These are phyloP conservation scores for Carallia pectinifolia DNA, from an alignment of 345 rosid species.

Conservation along the genomic window DNA sequence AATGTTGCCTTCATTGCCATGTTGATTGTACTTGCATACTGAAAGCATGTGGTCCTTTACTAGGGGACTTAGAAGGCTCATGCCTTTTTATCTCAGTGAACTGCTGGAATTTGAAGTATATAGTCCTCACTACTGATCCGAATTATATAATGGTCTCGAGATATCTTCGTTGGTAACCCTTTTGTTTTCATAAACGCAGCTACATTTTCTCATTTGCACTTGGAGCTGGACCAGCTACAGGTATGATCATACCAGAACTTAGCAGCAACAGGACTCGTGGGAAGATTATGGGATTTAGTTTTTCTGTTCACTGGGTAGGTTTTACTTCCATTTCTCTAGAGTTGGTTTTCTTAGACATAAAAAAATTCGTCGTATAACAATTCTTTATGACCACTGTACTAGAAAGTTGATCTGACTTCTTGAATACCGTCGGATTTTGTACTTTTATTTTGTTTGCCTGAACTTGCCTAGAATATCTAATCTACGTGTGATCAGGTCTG, in stretches of 20 bases:
- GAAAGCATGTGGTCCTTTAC: neutral
- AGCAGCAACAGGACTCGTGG: constrained; percentile 68
- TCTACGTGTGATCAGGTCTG: constrained; percentile 48
- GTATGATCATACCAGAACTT: constrained; percentile 71
- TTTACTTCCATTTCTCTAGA: neutral
- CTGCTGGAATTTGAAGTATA: neutral
- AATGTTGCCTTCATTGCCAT: neutral
- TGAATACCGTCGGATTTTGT: neutral
- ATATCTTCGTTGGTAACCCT: neutral
- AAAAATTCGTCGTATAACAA: neutral
- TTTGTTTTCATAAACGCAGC: constrained; percentile 27
- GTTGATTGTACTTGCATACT: neutral
- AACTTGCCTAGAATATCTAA: neutral
- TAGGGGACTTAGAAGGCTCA: neutral
- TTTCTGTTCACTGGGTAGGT: constrained; percentile 78
- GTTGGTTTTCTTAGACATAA: neutral
- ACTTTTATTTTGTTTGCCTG: neutral
- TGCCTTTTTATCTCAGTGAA: neutral
- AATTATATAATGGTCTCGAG: too few relatives aligned
- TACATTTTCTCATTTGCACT: constrained; percentile 65
- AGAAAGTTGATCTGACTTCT: neutral
- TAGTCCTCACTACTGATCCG: too few relatives aligned
- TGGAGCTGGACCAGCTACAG: constrained; percentile 83
- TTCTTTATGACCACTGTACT: neutral
- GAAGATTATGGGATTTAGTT: constrained; percentile 71